Percentiles rank a stretch among this genome's conserved stretches.
phyloP scores from a whole-genome alignment of 176 grass and related monocot genomes.

The Juncus effusus region DNA sequence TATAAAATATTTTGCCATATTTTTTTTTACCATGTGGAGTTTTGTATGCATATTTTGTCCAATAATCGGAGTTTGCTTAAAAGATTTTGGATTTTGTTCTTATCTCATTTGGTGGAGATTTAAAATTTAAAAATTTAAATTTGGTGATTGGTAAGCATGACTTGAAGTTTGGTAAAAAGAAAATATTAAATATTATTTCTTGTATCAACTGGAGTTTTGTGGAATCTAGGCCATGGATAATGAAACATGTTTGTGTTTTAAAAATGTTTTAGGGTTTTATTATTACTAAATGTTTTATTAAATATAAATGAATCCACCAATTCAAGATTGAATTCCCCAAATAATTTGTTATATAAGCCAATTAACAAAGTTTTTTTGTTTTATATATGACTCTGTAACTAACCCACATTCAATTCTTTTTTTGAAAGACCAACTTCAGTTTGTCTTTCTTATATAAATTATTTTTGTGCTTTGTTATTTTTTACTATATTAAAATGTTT shows the following conservation, averaged over 20 bases:
- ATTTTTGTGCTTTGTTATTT: slow-evolving; percentile 2
- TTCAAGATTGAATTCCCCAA: slow-evolving; percentile 2
- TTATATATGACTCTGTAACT: background rate
- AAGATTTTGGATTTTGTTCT: slow-evolving; percentile 9
- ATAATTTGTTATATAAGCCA: slow-evolving; percentile 12
- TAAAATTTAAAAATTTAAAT: background rate
- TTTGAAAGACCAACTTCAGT: slow-evolving; percentile 2
- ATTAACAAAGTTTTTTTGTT: slow-evolving; percentile 5
- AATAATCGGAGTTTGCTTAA: background rate
- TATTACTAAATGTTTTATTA: background rate
- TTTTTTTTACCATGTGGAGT: background rate
- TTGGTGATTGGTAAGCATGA: slow-evolving; percentile 22
- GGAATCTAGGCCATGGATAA: slow-evolving; percentile 18
- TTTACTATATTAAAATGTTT: slow-evolving; percentile 13
- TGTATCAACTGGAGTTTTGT: slow-evolving; percentile 15
- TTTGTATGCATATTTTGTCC: slow-evolving; percentile 15
- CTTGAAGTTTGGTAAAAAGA: too few species aligned
- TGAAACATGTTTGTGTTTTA: background rate
- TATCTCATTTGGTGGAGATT: slow-evolving; percentile 24
- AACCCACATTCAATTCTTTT: background rate
- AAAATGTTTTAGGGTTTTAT: background rate
- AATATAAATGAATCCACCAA: background rate
- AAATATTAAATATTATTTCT: background rate
- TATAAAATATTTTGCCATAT: too few species aligned
- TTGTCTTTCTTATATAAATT: slow-evolving; percentile 10